Conservation (phyloP, 2,329 filamentous ascomycete genomes). For the Coniochaeta hoffmannii region DNA sequence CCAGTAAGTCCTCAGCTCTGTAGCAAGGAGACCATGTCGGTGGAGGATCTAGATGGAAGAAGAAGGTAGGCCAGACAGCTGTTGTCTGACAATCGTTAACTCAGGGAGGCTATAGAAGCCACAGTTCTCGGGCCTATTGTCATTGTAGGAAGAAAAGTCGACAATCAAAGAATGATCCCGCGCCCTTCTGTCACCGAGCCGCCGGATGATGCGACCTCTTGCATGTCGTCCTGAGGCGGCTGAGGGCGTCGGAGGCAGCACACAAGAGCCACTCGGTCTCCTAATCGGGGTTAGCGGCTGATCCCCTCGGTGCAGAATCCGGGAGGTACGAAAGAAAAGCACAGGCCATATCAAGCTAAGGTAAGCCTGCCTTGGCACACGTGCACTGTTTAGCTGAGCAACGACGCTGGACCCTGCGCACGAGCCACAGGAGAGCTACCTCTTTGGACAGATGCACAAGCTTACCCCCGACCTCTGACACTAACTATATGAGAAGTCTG, state of each 20-base stretch:
- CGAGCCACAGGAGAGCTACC: not conserved
- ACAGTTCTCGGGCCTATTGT: not conserved
- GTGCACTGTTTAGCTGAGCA: not conserved
- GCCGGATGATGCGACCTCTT: constrained; percentile 2
- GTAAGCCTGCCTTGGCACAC: not conserved
- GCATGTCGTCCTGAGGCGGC: constrained; percentile 7
- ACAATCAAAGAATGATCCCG: not conserved
- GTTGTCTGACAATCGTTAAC: not conserved
- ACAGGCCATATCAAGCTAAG: not conserved
- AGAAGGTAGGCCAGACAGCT: not conserved
- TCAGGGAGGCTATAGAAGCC: not conserved
- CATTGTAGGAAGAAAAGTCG: constrained; percentile 1
- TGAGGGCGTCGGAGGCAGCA: constrained; percentile 7
- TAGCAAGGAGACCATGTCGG: not conserved
- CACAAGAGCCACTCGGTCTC: constrained; percentile 14
- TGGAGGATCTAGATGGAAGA: not conserved
- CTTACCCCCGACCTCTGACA: too few relatives aligned
- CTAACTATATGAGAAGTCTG: too few relatives aligned
- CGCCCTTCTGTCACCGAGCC: constrained; percentile 1
- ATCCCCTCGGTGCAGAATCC: constrained; percentile 1
- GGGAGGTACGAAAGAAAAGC: not conserved
- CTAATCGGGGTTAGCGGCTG: constrained; percentile 11
- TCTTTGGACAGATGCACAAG: not conserved
- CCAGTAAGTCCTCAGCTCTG: not conserved
- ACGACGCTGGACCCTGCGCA: not conserved